phyloP scores from a whole-genome alignment of 2,329 filamentous ascomycete species.

The Pseudocercospora fijiensis region DNA sequence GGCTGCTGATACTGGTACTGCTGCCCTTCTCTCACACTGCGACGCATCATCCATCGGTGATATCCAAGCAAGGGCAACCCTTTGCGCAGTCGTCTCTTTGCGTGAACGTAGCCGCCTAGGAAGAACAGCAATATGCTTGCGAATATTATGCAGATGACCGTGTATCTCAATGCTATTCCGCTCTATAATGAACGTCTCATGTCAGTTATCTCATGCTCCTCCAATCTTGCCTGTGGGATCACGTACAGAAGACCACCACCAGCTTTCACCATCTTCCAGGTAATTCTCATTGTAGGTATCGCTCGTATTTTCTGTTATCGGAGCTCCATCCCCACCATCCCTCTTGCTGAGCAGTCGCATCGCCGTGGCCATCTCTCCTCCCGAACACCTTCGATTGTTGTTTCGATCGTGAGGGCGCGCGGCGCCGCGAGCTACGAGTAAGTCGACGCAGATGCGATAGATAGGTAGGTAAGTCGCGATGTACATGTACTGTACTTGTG shows the following conservation, averaged over 20 bases:
- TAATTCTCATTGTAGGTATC: slow-evolving; percentile 14
- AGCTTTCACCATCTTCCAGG: slow-evolving; percentile 18
- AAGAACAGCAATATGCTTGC: slow-evolving; percentile 61
- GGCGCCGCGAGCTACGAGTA: neutral
- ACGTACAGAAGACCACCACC: slow-evolving; percentile 32
- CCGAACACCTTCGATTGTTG: too few relatives aligned
- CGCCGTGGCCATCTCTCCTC: neutral
- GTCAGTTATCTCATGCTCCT: slow-evolving; percentile 4
- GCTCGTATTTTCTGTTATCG: slow-evolving; percentile 4
- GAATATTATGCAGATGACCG: slow-evolving; percentile 64
- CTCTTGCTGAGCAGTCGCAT: neutral
- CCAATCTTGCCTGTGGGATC: neutral
- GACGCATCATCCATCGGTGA: slow-evolving; percentile 54
- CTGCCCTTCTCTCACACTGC: slow-evolving; percentile 17
- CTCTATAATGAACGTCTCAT: slow-evolving; percentile 20
- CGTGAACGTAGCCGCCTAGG: slow-evolving; percentile 68
- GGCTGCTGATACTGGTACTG: slow-evolving; percentile 16
- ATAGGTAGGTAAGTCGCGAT: neutral
- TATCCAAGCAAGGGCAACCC: slow-evolving; percentile 66
- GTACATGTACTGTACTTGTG: neutral
- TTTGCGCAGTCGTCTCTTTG: slow-evolving; percentile 63
- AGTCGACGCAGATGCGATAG: neutral
- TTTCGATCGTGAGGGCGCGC: neutral
- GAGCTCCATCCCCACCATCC: slow-evolving; percentile 3
- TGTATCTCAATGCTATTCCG: slow-evolving; percentile 66